These are phyloP conservation scores for Zoysia matrella DNA, from an alignment of 202 grass and related monocot species.

Conservation along the genomic window DNA sequence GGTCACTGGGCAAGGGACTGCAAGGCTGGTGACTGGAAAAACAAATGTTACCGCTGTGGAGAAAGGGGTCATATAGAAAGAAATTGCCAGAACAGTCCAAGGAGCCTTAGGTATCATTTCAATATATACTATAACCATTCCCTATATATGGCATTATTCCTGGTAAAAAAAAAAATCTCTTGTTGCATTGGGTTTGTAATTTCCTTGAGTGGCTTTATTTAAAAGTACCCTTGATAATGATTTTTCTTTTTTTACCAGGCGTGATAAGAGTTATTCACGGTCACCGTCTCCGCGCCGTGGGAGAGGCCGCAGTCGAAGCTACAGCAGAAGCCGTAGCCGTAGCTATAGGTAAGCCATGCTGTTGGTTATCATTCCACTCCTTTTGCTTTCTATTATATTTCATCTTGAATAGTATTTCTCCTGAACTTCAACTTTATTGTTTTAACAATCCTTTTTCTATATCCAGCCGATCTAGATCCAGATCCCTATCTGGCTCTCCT, in stretches of 20 bases:
- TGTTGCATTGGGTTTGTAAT: neutral
- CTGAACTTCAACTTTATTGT: neutral
- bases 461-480: conserved; percentile 57
- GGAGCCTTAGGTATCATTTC: conserved; percentile 58
- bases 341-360: conserved; percentile 69
- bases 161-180: neutral
- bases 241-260: conserved; percentile 43
- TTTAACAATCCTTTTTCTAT: conserved; percentile 5
- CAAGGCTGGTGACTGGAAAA: too few species aligned
- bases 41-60: too few species aligned
- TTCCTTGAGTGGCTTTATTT: neutral
- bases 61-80: too few species aligned
- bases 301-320: conserved; percentile 66
- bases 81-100: conserved; percentile 82
- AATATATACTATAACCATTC: neutral
- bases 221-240: neutral
- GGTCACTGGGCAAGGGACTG: too few species aligned
- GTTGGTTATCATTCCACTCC: neutral
- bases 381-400: neutral
- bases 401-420: neutral
- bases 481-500: conserved; percentile 71
- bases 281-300: conserved; percentile 76
- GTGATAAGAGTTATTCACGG: conserved; percentile 75
- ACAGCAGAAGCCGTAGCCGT: conserved; percentile 81
- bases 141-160: neutral